A percentile compares a stretch with the other conserved stretches of the same genome.
These are phyloP conservation scores for Mycocentrospora acerina DNA, from an alignment of 2,329 filamentous ascomycete genomes.

Conservation along the genomic window DNA sequence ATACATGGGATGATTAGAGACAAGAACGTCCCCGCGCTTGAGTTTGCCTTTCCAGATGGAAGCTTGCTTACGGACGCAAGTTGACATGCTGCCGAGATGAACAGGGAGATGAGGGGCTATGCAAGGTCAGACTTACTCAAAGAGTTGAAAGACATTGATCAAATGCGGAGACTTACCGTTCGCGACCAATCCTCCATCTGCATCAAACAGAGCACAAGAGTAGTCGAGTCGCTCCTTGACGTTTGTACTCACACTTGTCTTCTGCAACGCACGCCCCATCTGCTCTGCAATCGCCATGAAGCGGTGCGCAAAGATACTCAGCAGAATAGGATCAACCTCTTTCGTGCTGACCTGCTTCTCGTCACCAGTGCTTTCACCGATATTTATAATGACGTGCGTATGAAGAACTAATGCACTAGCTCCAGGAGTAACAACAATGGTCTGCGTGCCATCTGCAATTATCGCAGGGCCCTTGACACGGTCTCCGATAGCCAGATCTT, in stretches of 20 bases:
- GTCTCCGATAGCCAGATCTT: conserved; percentile 71
- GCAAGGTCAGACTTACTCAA: conserved; percentile 10
- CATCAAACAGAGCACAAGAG: conserved; percentile 79
- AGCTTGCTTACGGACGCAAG: conserved; percentile 75
- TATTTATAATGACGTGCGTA: conserved; percentile 87
- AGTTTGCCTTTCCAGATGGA: conserved; percentile 78
- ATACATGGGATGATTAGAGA: conserved; percentile 82
- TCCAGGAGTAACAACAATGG: conserved; percentile 82
- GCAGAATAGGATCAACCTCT: conserved; percentile 72
- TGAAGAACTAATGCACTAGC: conserved; percentile 75
- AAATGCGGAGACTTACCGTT: conserved; percentile 52
- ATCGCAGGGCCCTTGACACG: conserved; percentile 79
- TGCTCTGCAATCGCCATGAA: conserved; percentile 88
- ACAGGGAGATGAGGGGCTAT: conserved; percentile 75
- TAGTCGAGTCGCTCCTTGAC: conserved; percentile 83
- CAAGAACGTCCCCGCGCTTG: conserved; percentile 76
- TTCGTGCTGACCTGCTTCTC: conserved; percentile 53
- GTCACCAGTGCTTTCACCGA: conserved; percentile 59
- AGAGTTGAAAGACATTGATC: background rate
- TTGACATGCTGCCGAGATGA: conserved; percentile 83
- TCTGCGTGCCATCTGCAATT: conserved; percentile 85
- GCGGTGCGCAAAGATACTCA: conserved; percentile 77
- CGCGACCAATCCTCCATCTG: conserved; percentile 72
- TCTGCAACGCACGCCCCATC: conserved; percentile 77
- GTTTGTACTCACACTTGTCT: conserved; percentile 77